Conservation (phyloP, 2,329 filamentous ascomycete genomes). For the Tolypocladium tundrense region DNA sequence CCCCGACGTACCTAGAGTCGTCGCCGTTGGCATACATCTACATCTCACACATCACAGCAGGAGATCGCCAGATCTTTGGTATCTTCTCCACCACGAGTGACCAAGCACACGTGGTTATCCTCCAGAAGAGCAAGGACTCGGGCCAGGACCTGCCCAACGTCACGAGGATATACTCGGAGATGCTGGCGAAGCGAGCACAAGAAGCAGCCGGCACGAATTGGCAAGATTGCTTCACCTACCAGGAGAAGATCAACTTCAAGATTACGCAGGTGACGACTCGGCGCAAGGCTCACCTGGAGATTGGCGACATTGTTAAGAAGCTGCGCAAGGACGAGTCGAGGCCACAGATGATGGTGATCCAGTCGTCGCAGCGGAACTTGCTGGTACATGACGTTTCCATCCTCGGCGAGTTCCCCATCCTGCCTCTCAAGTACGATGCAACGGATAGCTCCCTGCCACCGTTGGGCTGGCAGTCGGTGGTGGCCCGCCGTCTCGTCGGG, state of each 20-base stretch:
- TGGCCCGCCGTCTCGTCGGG: constrained; percentile 74
- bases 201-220: constrained; percentile 60
- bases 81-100: constrained; percentile 76
- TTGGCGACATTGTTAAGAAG: constrained; percentile 82
- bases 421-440: constrained; percentile 72
- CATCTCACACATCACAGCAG: constrained; percentile 82
- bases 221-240: constrained; percentile 78
- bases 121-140: constrained; percentile 70
- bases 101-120: constrained; percentile 78
- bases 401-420: constrained; percentile 72
- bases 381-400: constrained; percentile 78
- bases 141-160: constrained; percentile 81
- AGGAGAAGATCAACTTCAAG: constrained; percentile 76
- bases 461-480: constrained; percentile 85
- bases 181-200: constrained; percentile 53
- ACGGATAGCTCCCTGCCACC: constrained; percentile 82
- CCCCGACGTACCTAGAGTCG: constrained; percentile 61
- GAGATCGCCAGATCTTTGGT: constrained; percentile 87
- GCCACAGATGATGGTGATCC: constrained; percentile 77
- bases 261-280: constrained; percentile 80
- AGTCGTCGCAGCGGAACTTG: constrained; percentile 74
- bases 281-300: constrained; percentile 78
- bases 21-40: constrained; percentile 76
- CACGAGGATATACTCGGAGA: constrained; percentile 75
- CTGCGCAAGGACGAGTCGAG: constrained; percentile 75